These are phyloP conservation scores for Fomes fomentarius DNA, from an alignment of 1,284 basidiomycete genomes.

Conservation along the genomic window DNA sequence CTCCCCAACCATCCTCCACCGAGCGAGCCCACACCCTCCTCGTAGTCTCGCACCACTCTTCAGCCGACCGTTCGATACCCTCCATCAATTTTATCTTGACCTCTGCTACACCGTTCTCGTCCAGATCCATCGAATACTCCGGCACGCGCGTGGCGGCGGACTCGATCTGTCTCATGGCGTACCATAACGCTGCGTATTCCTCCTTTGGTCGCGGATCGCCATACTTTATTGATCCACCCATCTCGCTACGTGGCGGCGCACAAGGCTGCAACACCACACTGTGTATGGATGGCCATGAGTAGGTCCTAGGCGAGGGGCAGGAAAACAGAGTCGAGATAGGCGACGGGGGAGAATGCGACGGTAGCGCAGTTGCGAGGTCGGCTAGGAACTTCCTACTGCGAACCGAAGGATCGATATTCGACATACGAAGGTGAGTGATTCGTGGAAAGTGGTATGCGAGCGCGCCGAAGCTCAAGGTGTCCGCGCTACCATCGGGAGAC, in stretches of 20 bases:
- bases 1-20: neutral
- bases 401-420: neutral
- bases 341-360: neutral
- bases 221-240: neutral
- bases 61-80: too few relatives aligned
- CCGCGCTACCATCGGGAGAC: neutral
- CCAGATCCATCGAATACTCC: too few relatives aligned
- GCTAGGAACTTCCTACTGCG: neutral
- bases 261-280: neutral
- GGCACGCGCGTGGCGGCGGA: neutral
- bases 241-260: neutral
- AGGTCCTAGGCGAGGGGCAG: neutral
- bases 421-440: neutral
- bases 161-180: neutral
- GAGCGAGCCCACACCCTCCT: too few relatives aligned
- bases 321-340: neutral
- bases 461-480: neutral
- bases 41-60: too few relatives aligned
- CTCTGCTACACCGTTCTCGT: too few relatives aligned
- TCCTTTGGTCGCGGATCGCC: neutral
- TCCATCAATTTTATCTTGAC: too few relatives aligned
- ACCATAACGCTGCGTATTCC: neutral
- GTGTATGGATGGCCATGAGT: neutral
- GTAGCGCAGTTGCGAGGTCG: neutral
- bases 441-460: neutral